Base-by-base conservation (phyloP, 441 rosid genomes). In the Pelargonium fulgidum region DNA sequence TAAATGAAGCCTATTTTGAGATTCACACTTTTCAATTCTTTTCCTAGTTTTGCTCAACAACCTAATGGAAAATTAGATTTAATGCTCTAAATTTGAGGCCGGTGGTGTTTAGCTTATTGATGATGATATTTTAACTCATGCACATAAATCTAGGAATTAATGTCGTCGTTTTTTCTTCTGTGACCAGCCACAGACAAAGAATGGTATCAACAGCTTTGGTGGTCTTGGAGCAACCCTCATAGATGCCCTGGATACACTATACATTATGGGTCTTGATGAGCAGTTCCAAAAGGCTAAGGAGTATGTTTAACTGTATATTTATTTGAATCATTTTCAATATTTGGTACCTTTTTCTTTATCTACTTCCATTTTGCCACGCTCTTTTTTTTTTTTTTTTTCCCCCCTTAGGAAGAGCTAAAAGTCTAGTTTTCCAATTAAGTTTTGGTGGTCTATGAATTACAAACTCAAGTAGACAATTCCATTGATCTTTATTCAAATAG, bases 191-290 rank as follows among this genome's bases (percentile, higher is more conserved):
- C 98, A 89, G 65, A 71, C 97, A 65, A 84, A 81, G 85, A 85
- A 85, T 81, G 99, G 96, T 29, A 79, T 86, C 70, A 81, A 95
- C 77, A 89, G 95, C 86, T 95, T 95, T 78, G 99, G 98, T 75
- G 98, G 98, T 67, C 86, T 95, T 44, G 99, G 99, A 72, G 99
- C 98, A 69, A 92, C 99, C 58, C 75, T 95, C 64, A 66, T 95
- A 67, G 99, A 95, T 79, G 67, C 98, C 73, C 87, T 95, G 59
- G 99, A 90, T 76, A 92, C 98, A 10, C 83, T 95, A 75, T 90
- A 84, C 74, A 95, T 92, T 68, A 95, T 95, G 99, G 99, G 98
- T 73, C 84, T 95, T 59, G 75, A 88, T 54, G 93, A 95, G 69
- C 89, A 92, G 74, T 92, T 95, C 83, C 91, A 84, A 73, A 88